Evolutionary conservation across 1,139 yeast species (phyloP).

Genomic region (Zygosaccharomyces pseudobailii): DNA sequence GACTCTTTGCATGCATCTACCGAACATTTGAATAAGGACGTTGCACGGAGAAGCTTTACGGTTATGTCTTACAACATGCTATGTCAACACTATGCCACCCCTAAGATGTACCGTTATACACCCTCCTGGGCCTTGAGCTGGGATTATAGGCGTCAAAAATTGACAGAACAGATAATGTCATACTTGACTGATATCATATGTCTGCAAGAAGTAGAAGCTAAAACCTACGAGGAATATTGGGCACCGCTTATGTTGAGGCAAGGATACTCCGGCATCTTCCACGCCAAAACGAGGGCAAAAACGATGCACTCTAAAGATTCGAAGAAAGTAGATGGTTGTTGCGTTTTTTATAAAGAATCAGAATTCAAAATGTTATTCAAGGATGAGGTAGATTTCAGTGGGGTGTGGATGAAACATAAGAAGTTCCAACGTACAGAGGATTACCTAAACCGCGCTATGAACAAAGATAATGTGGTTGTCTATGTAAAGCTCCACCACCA

Average conservation of each 20-base stretch:
- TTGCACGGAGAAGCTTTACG: conserved; percentile 50
- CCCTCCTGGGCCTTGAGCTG: conserved; percentile 97
- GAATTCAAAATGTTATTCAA: conserved; percentile 70
- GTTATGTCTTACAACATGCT: conserved; percentile 83
- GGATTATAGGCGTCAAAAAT: conserved; percentile 79
- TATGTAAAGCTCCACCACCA: conserved; percentile 73
- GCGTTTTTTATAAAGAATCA: conserved; percentile 69
- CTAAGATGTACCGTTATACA: conserved; percentile 86
- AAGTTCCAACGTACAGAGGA: conserved; percentile 92
- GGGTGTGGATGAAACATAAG: conserved; percentile 82
- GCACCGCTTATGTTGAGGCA: conserved; percentile 61
- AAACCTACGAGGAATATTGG: conserved; percentile 84
- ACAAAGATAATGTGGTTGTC: conserved; percentile 88
- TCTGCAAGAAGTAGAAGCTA: conserved; percentile 92
- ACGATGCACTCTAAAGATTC: conserved; percentile 83
- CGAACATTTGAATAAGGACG: conserved; percentile 28
- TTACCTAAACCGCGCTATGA: conserved; percentile 91
- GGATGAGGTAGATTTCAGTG: conserved; percentile 77
- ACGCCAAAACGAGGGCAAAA: conserved; percentile 86
- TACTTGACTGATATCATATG: conserved; percentile 75
- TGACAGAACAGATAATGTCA: conserved; percentile 65
- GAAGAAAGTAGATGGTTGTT: conserved; percentile 96
- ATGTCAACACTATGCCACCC: conserved; percentile 94
- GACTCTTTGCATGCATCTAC: conserved; percentile 34
- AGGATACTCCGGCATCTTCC: conserved; percentile 80